Evolutionary conservation across 139 green algal species (phyloP), one percentile per base, ranked within the genome.

Genomic region (Ettlia oleoabundans): DNA sequence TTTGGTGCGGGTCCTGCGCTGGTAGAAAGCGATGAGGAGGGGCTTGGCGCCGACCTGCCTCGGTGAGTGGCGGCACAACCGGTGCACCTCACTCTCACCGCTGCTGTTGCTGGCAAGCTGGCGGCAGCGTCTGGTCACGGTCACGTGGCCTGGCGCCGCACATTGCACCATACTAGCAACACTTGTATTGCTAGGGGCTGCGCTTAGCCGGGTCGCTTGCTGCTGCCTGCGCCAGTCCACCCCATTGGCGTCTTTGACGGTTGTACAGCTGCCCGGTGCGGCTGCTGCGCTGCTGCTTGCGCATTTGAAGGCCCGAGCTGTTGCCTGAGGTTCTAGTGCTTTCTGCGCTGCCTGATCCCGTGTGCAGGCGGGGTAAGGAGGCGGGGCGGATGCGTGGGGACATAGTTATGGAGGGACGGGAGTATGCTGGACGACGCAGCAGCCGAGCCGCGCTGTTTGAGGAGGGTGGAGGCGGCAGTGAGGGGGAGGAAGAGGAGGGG

Each of bases 1-100:
- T 72, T 87, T 47, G 87, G 76, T 10, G 67, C 35, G 3, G 81
- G 69, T 0, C 75, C 85, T 6, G 42, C 66, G 24, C 58, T 91
- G 37, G 76, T 72, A 33, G 87, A 79, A 26, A 87, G 73, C 41
- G 84, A 89, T 42, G 84, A 90, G 7, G 85, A 85, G n/a, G 47
- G 47, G 73, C 67, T 86, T 43, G 63, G 41, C 15, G 69, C 52
- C 1, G 67, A 43, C 26, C 35, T 35, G 37, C 47, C n/a, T 4
- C 32, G 28, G 19, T 51, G 51, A n/a, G n/a, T n/a, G n/a, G n/a
- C n/a, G n/a, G n/a, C n/a, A n/a, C n/a, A n/a, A n/a, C n/a, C n/a
- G n/a, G n/a, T n/a, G n/a, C n/a, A n/a, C n/a, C n/a, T n/a, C n/a
- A n/a, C n/a, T n/a, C 18, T 8, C 6, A 24, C 21, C 21, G 6